These are phyloP conservation scores for Purpureocillium takamizusanense DNA, from an alignment of 2,329 filamentous ascomycete species.

Conservation along the genomic window DNA sequence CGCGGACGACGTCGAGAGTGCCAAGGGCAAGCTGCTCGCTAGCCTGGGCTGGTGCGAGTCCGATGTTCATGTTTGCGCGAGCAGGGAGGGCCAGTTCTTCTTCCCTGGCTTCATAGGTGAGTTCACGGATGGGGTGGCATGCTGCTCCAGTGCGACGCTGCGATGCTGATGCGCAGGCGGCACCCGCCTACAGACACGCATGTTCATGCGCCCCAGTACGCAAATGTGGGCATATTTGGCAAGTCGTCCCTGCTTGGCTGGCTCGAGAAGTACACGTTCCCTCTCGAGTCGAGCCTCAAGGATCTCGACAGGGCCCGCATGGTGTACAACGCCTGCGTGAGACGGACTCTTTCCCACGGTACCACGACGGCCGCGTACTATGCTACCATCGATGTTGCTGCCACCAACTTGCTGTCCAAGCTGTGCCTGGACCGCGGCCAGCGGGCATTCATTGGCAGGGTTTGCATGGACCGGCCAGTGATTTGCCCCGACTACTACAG, in stretches of 20 bases:
- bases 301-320: constrained; percentile 52
- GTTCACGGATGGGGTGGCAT: no score
- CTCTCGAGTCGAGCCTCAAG: constrained; percentile 71
- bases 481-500: constrained; percentile 70
- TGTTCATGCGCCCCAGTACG: constrained; percentile 90
- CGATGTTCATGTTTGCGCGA: constrained; percentile 26
- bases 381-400: constrained; percentile 75
- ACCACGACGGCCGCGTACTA: constrained; percentile 95
- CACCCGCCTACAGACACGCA: constrained; percentile 64
- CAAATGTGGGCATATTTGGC: constrained; percentile 89
- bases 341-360: constrained; percentile 75
- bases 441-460: constrained; percentile 80
- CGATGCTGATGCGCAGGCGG: neutral
- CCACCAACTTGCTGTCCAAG: constrained; percentile 85
- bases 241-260: constrained; percentile 88
- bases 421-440: constrained; percentile 76
- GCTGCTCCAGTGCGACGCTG: no score
- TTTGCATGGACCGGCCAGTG: constrained; percentile 77
- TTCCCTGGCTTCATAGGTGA: constrained; percentile 75
- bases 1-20: constrained; percentile 19
- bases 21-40: constrained; percentile 24
- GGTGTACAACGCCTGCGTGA: constrained; percentile 71
- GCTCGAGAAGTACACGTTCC: constrained; percentile 92
- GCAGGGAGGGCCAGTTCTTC: constrained; percentile 56
- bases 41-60: constrained; percentile 34